phyloP scores from a whole-genome alignment of 331 rosid genomes.

The Phaseolus coccineus region DNA sequence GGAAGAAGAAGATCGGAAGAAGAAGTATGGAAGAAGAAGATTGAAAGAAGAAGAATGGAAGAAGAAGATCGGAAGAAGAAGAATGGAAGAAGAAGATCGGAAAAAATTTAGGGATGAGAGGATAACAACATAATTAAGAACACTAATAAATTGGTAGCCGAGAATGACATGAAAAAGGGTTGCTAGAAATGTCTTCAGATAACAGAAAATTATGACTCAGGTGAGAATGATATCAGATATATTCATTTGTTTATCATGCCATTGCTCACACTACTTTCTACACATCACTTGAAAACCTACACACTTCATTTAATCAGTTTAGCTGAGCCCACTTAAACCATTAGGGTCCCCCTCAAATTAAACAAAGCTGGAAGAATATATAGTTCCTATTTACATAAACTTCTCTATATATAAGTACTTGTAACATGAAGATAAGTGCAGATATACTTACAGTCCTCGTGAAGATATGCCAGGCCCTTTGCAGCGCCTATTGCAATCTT shows the following conservation, averaged over 20 bases:
- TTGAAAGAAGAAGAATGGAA: no score
- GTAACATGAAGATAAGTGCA: neutral
- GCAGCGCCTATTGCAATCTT: slow-evolving; percentile 94
- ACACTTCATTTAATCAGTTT: slow-evolving; percentile 1
- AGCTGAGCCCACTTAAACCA: neutral
- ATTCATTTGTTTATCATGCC: neutral
- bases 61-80: no score
- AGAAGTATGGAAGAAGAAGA: no score
- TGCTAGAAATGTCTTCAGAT: neutral
- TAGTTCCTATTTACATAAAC: neutral
- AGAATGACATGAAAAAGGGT: neutral
- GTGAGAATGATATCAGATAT: neutral
- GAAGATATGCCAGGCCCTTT: slow-evolving; percentile 89
- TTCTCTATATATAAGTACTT: neutral
- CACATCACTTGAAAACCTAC: neutral
- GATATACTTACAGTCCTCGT: slow-evolving; percentile 85
- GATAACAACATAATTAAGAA: neutral
- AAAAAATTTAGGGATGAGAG: neutral
- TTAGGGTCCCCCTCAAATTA: neutral
- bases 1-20: no score
- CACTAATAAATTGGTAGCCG: neutral
- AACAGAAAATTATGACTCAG: neutral
- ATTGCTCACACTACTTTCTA: neutral
- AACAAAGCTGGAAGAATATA: neutral
- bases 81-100: no score